Conservation (phyloP, 768 basidiomycete genomes). For the Podaxis carcinomalis region DNA sequence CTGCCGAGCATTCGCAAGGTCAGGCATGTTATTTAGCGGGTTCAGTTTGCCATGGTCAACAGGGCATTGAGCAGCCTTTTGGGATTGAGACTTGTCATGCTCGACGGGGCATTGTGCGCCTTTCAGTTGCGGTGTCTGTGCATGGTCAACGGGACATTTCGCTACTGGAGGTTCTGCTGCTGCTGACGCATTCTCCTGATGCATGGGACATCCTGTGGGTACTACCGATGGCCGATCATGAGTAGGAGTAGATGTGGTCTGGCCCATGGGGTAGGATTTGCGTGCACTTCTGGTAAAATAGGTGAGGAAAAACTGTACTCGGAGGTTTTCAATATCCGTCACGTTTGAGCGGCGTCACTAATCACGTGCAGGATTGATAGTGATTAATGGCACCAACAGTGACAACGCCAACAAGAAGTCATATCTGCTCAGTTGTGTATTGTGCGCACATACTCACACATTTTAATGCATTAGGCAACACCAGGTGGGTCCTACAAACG, state of each 20-base stretch:
- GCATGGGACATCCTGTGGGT: conserved; percentile 35
- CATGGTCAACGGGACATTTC: conserved; percentile 36
- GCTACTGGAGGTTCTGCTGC: conserved; percentile 22
- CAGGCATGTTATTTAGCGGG: conserved; percentile 83
- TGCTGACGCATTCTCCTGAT: conserved; percentile 26
- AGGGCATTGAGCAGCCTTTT: conserved; percentile 53
- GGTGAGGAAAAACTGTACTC: neutral
- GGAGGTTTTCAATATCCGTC: neutral
- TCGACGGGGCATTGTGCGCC: conserved; percentile 40
- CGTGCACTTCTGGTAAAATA: neutral
- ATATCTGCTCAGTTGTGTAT: too few species aligned
- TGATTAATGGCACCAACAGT: too few species aligned
- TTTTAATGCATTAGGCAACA: too few species aligned
- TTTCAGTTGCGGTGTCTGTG: conserved; percentile 7
- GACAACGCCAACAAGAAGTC: too few species aligned
- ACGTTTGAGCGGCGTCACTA: neutral
- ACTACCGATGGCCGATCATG: conserved; percentile 15
- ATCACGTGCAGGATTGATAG: neutral
- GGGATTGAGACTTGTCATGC: conserved; percentile 23
- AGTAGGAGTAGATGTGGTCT: conserved; percentile 38
- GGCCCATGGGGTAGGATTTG: conserved; percentile 29
- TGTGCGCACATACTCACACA: too few species aligned
- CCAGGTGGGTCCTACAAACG: too few species aligned
- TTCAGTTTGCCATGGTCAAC: conserved; percentile 60
- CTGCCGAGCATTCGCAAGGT: conserved; percentile 65